These are phyloP conservation scores for Bryoerythrophyllum caledonicum DNA, from an alignment of 225 moss, liverwort and hornwort genomes.

Conservation along the genomic window DNA sequence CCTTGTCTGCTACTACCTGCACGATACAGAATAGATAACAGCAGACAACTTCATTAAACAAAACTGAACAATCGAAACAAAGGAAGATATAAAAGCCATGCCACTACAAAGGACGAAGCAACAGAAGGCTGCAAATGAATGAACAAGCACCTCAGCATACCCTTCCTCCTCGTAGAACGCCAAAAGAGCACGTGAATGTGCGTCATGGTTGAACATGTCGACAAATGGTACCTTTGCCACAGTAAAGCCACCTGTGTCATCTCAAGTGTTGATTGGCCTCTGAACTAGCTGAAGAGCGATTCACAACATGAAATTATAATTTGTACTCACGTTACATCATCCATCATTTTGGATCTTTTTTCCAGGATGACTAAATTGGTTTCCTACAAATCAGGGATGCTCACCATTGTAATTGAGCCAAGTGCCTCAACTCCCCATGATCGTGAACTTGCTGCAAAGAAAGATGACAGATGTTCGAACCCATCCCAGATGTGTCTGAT, in stretches of 20 bases:
- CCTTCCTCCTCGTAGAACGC: conserved; percentile 44
- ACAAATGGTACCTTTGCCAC: conserved; percentile 54
- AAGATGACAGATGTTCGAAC: conserved; percentile 28
- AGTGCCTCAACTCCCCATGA: conserved; percentile 63
- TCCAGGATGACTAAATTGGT: not conserved
- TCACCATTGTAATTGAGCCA: conserved; percentile 54
- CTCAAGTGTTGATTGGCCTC: not conserved
- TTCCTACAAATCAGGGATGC: conserved; percentile 6
- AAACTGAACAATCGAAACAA: not conserved
- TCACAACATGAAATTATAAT: not conserved
- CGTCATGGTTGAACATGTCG: conserved; percentile 61
- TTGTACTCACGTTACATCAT: conserved; percentile 1
- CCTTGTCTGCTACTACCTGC: conserved; percentile 56
- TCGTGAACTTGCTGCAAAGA: conserved; percentile 58
- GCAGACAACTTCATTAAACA: not conserved
- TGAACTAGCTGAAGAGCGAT: not conserved
- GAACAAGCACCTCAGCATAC: conserved; percentile 49
- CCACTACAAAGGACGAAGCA: not conserved
- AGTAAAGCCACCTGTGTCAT: conserved; percentile 7
- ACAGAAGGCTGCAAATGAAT: not conserved
- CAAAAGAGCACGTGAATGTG: conserved; percentile 41
- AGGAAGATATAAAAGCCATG: not conserved
- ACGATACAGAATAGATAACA: not conserved
- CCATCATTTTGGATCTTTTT: not conserved
- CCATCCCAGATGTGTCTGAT: conserved; percentile 9